phyloP scores from a whole-genome alignment of 129 eudicot species.

The Calendula officinalis region DNA sequence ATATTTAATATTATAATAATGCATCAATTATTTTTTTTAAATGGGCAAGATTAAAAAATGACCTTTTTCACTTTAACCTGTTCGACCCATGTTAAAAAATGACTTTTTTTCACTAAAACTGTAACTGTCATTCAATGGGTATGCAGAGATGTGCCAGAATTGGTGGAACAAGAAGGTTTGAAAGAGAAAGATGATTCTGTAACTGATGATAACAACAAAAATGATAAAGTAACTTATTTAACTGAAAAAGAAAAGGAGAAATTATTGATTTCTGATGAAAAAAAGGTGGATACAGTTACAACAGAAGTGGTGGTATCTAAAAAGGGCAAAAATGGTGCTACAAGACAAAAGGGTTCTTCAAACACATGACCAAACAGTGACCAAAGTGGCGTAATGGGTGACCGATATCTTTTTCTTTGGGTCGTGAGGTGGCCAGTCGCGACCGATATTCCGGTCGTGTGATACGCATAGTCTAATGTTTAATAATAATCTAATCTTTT shows the following conservation, averaged over 20 bases:
- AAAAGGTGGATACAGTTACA: slow-evolving; percentile 10
- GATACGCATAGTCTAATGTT: too few relatives aligned
- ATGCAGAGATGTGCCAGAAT: slow-evolving; percentile 49
- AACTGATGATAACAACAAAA: slow-evolving; percentile 37
- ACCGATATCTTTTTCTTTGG: too few relatives aligned
- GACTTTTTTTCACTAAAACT: too few relatives aligned
- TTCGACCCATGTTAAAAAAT: too few relatives aligned
- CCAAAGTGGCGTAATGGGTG: too few relatives aligned
- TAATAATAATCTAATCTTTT: too few relatives aligned
- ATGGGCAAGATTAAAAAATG: neutral
- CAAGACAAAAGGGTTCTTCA: slow-evolving; percentile 28
- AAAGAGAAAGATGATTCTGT: slow-evolving; percentile 34
- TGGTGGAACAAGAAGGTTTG: slow-evolving; percentile 39
- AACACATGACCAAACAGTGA: too few relatives aligned
- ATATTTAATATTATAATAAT: neutral
- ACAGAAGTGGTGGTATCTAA: slow-evolving; percentile 23
- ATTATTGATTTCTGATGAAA: slow-evolving; percentile 30
- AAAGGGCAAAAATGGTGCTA: slow-evolving; percentile 26
- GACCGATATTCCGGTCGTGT: too few relatives aligned
- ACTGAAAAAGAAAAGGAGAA: slow-evolving; percentile 30
- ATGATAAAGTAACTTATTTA: slow-evolving; percentile 31
- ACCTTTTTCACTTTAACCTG: too few relatives aligned
- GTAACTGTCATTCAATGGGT: slow-evolving; percentile 19
- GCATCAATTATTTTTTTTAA: neutral
- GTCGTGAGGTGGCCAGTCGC: too few relatives aligned